These are phyloP conservation scores for Solanum paucissectum DNA, from an alignment of 257 asterid species.

Conservation along the genomic window DNA sequence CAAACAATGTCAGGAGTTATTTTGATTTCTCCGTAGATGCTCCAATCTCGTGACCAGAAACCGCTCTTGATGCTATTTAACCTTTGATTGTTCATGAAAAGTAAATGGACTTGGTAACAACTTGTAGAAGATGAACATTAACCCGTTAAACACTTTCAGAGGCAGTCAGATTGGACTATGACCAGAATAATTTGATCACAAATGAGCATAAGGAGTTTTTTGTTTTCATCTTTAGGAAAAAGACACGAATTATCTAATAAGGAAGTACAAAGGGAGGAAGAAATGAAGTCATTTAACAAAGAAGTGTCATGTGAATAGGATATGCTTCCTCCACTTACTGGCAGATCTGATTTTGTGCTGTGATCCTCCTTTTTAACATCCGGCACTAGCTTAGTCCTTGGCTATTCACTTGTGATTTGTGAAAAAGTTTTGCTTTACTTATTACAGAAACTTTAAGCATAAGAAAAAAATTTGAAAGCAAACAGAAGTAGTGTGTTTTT, in stretches of 20 bases:
- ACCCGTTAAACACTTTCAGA: neutral
- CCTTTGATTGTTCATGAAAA: neutral
- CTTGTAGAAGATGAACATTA: neutral
- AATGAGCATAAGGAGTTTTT: neutral
- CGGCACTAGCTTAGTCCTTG: neutral
- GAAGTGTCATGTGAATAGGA: neutral
- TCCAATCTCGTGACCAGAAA: neutral
- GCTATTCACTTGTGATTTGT: neutral
- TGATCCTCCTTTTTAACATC: neutral
- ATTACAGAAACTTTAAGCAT: neutral
- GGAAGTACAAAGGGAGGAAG: neutral
- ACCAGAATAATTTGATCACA: neutral
- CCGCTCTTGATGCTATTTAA: neutral
- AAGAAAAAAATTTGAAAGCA: neutral
- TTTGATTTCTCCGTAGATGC: neutral
- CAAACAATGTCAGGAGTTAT: neutral
- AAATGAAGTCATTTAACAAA: neutral
- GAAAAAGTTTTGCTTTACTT: neutral
- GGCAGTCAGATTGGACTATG: neutral
- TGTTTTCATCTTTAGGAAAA: neutral
- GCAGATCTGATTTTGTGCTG: neutral
- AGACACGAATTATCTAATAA: neutral
- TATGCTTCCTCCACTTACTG: neutral
- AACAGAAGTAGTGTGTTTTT: neutral
- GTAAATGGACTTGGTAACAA: neutral